Base-by-base conservation (phyloP, 805 yeast species). In the Kluyveromyces lactis region DNA sequence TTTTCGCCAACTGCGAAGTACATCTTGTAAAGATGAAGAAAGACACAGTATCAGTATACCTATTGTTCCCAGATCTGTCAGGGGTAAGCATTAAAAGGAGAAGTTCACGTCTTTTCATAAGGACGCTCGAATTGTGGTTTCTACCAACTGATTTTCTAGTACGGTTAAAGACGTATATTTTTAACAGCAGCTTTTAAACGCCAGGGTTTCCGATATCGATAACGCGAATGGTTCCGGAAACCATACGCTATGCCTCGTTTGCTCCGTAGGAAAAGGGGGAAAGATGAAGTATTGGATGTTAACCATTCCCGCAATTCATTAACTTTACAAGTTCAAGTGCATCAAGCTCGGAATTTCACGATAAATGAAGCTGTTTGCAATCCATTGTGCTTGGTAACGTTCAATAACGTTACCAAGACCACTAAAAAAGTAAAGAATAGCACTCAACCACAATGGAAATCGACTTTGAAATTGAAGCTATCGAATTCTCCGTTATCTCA, bases 321-420 rank as follows among this genome's bases (percentile, higher is more conserved):
- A 31, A 17, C 49, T 10, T 41, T 56, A 38, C 45, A 44, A 31
- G 48, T 52, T 9, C 43, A 46, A 27, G 53, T 52, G 17, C 39
- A 51, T 2, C 52, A 50, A 30, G 51, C 53, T 5, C 44, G 43
- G 34, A 45, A 51, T 21, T 39, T 58, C n/a, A 57, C 49, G 16
- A 36, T 54, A 7, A 44, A 50, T 12, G 47, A 44, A 9, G 56
- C 58, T 28, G 45, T 50, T 13, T 56, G 61, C 36, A 53, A 52
- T 39, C 56, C 62, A 1, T 42, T 57, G 3, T 57, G 62, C 38
- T 40, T 52, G 35, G 55, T 55, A 10, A 51, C 53, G 3, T 54
- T 58, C 15, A 51, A 57, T 41, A 47, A 48, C 2, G 45, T 45
- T 33, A 50, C 50, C 31, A 50, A 51, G 26, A 45, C 43, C 15